A percentile compares a stretch with the other conserved stretches of the same genome.
Conservation (phyloP, 352 stramenopile genomes). For the Phytophthora citricola region DNA sequence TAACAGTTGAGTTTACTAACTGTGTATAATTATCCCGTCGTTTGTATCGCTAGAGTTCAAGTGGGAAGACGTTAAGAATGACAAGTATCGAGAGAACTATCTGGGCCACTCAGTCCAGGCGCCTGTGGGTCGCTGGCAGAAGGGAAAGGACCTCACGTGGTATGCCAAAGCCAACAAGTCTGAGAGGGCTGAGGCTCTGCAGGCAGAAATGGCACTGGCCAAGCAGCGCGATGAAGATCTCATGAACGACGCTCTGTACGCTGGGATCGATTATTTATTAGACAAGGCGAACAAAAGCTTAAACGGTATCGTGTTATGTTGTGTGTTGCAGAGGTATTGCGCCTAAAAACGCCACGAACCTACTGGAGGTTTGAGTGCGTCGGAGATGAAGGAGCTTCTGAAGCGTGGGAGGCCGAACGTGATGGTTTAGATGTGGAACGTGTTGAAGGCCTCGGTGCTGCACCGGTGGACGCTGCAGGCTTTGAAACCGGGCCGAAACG, state of each 20-base stretch:
- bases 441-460: slow-evolving; percentile 88
- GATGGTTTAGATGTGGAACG: slow-evolving; percentile 76
- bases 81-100: slow-evolving; percentile 94
- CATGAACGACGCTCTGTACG: slow-evolving; percentile 90
- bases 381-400: slow-evolving; percentile 89
- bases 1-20: background rate
- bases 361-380: slow-evolving; percentile 62
- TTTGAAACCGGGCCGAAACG: slow-evolving; percentile 62
- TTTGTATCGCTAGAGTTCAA: slow-evolving; percentile 79
- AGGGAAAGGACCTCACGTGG: slow-evolving; percentile 90
- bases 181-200: slow-evolving; percentile 56
- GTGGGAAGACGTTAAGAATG: slow-evolving; percentile 94
- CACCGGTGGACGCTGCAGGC: slow-evolving; percentile 50
- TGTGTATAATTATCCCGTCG: background rate
- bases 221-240: slow-evolving; percentile 90
- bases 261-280: background rate
- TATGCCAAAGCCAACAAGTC: slow-evolving; percentile 83
- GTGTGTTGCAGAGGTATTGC: slow-evolving; percentile 61
- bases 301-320: slow-evolving; percentile 7
- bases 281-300: background rate
- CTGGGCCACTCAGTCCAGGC: slow-evolving; percentile 89
- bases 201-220: slow-evolving; percentile 70
- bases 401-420: slow-evolving; percentile 79
- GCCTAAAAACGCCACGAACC: slow-evolving; percentile 56
- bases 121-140: slow-evolving; percentile 90